Conservation (phyloP, 352 stramenopile genomes). For the Globisporangium spiculum region DNA sequence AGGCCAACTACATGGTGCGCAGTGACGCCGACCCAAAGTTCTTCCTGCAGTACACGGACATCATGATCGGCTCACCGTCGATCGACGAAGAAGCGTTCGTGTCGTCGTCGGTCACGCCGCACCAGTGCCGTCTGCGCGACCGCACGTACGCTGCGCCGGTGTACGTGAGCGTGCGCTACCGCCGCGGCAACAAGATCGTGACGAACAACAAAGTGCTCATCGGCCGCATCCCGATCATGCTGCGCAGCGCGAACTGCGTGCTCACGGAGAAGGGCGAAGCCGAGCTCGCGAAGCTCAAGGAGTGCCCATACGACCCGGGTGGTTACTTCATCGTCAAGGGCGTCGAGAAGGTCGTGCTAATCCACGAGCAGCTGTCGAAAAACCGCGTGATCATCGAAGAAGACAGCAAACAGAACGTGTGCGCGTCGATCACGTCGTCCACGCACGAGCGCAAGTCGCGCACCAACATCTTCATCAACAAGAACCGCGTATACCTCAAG, state of each 20-base stretch:
- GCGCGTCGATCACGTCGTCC: constrained; percentile 96
- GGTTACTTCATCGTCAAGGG: constrained; percentile 99
- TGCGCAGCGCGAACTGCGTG: constrained; percentile 96
- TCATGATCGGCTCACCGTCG: constrained; percentile 95
- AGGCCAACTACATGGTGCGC: constrained; percentile 89
- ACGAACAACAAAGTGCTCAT: constrained; percentile 98
- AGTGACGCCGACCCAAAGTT: constrained; percentile 97
- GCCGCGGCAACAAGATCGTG: constrained; percentile 96
- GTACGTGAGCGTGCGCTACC: constrained; percentile 99
- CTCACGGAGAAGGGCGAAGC: constrained; percentile 93
- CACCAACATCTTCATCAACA: constrained; percentile 98
- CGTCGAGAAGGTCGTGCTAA: constrained; percentile 98
- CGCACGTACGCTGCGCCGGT: constrained; percentile 99
- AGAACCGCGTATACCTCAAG: constrained; percentile 97
- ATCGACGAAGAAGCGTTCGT: constrained; percentile 98
- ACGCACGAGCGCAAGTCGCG: constrained; percentile 98
- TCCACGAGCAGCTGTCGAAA: constrained; percentile 99
- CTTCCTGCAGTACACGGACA: constrained; percentile 98
- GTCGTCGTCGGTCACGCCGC: constrained; percentile 91
- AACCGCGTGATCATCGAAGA: constrained; percentile 99
- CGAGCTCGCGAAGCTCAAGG: constrained; percentile 95
- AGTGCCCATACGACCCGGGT: constrained; percentile 99
- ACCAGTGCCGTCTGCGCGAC: constrained; percentile 98
- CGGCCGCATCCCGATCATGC: constrained; percentile 98
- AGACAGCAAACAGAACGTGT: constrained; percentile 91